Base-by-base conservation (phyloP, 2,329 filamentous ascomycete species). In the Stemphylium vesicarium region DNA sequence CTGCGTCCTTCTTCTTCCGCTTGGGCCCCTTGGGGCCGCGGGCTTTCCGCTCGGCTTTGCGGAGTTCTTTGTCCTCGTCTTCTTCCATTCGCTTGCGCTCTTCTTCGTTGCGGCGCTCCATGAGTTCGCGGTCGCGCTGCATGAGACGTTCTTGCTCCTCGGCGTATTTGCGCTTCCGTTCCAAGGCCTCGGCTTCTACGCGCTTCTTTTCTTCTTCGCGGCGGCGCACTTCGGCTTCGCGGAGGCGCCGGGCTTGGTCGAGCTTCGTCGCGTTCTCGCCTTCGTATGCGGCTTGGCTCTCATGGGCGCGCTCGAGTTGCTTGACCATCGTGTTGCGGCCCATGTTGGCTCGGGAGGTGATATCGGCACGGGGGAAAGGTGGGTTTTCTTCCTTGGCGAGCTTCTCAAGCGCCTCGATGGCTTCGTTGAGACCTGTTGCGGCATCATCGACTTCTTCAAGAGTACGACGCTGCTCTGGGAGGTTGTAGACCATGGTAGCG, bases 291-390 rank as follows among this genome's bases (percentile, higher is more conserved):
- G 86, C 88, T 74, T 99, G 95, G 63, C 86, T 89, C 62, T 91
- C 88, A 42, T 94, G 85, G 4, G 91, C 89, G 67, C 92, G 88
- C 69, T 96, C 91, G 11, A 99, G 85, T 75, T 99, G 94, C 68
- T 91, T 92, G 62, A 91, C 89, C 79, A 96, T 91, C 1, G 96
- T 99, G 74, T 97, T 96, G 57, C 90, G 88, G 62, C 92, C 93
- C 95, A 99, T 99, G 81, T 91, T 96, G 38, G 95, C 94, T 71
- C 96, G 92, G 77, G 96, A 91, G 75, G 98, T 94, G 32, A 99
- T 86, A 65, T 97, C 92, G 56, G 89, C 84, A 66, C 91, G 89
- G 6, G 94, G 95, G 76, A 97, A 99, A 0, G 95, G 96, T 4
- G 95, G 85, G 57, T 83, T 83, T 51, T 86, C 86, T 32, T 80